Evolutionary conservation across 495 filamentous ascomycete genomes (phyloP), one percentile per base, ranked within the genome.

Genomic region (Arthonia radiata): DNA sequence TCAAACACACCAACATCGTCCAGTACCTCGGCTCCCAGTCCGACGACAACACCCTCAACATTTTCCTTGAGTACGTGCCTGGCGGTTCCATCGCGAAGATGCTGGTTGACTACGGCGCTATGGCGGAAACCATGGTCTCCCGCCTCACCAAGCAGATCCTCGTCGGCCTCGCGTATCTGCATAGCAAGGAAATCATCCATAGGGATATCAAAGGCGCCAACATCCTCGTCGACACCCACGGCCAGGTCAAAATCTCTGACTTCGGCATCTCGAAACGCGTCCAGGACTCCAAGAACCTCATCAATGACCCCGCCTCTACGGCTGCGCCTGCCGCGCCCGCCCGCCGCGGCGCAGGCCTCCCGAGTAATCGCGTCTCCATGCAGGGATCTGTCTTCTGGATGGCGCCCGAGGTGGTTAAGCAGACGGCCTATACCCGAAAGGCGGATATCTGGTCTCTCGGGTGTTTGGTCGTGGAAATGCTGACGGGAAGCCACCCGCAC

Each of bases 331-430:
- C 13, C 58, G 58, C 25, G 60, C 56, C 17, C 27, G 50, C 46
- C 8, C 33, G 42, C 17, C n/a, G n/a, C n/a, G n/a, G n/a, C n/a
- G 40, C 45, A 13, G 32, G 35, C 11, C 54, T 72, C 33, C 71
- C 77, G 49, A 64, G 71, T 34, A 66, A 89, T 43, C 71, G 86
- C 8, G 82, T 89, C 2, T 93, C 83, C 1, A 57, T 99, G 8
- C 86, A 99, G 40, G 86, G 86, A 16, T 91, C 79, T 29, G 86
- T 99, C 24, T 99, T 93, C 50, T 99, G 86, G 86, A 99, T 99
- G 86, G 86, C 86, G 2, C 86, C 86, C 15, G 86, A 99, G 49
- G 86, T 99, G 17, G 89, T 99, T 28, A 81, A 80, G 34, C 86
- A 94, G 49, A 93, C 83, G 1, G 77, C 79, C 0, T 92, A 99